phyloP scores from a whole-genome alignment of 371 early-diverging fungal genomes.

The Entomophthora muscae region DNA sequence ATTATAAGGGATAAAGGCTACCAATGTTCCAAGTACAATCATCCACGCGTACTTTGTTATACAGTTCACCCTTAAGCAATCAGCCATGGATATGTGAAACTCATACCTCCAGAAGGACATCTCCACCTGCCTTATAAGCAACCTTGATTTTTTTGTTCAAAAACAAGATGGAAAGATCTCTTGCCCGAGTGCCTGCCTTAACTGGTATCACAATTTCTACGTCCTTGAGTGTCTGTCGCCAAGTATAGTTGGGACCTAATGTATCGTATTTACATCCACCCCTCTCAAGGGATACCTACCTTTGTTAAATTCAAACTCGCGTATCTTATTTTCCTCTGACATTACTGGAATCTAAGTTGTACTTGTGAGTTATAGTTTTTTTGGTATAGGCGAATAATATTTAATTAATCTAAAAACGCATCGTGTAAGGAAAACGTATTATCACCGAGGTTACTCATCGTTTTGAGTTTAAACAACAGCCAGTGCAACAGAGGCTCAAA shows the following conservation, averaged over 20 bases:
- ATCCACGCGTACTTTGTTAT: conserved; percentile 48
- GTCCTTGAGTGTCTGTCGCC: conserved; percentile 75
- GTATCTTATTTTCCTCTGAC: neutral
- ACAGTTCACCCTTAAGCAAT: conserved; percentile 36
- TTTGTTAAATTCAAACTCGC: neutral
- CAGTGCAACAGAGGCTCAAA: too few relatives aligned
- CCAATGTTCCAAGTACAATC: conserved; percentile 76
- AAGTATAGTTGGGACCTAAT: conserved; percentile 51
- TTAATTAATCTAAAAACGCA: too few relatives aligned
- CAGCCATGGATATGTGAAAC: neutral
- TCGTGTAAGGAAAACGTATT: too few relatives aligned
- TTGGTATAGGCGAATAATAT: too few relatives aligned
- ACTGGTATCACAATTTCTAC: conserved; percentile 61
- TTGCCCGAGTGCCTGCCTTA: conserved; percentile 50
- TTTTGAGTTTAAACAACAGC: too few relatives aligned
- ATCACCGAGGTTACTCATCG: too few relatives aligned
- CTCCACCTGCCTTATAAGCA: conserved; percentile 46
- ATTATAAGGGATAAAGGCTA: conserved; percentile 11
- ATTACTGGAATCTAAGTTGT: too few relatives aligned
- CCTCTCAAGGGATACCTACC: neutral
- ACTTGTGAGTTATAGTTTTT: too few relatives aligned
- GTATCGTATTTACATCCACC: neutral
- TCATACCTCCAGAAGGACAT: conserved; percentile 44
- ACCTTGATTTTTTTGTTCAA: conserved; percentile 46
- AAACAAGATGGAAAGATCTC: conserved; percentile 47